Evolutionary conservation across 129 eudicot species (phyloP), one percentile per base, ranked within the genome.

Genomic region (Calendula officinalis): DNA sequence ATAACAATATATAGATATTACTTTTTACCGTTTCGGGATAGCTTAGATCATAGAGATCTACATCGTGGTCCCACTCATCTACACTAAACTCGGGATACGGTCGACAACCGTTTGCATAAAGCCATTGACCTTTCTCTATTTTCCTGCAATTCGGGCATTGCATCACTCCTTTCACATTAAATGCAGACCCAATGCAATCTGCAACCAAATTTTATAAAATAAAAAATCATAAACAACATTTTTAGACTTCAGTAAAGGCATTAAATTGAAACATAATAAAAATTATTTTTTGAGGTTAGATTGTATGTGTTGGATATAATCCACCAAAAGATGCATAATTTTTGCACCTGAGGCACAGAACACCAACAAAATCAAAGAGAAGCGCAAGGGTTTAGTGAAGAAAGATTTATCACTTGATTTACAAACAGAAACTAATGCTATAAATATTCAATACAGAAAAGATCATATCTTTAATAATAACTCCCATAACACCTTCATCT

Each of bases 131-230:
- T 76, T 90, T 90, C 78, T 90, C 97, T 69, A 86, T 72, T 70
- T 86, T 90, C 43, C 95, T 86, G 69, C 97, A 90, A 78, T 90
- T 90, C 51, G 97, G 97, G 58, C 97, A 90, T 70, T 90, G 95
- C 97, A 90, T 22, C 30, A 22, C 30, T 22, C 30, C 30, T 22
- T 22, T 22, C 30, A 22, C 30, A 22, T 22, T 22, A 55, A 90
- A 90, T 47, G 97, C 97, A 27, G 97, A 90, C 51, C 97, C 97
- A 66, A 90, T 90, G 81, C 97, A 90, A 75, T 90, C 97, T 90
- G 86, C 46, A 72, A 44, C 54, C 12, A 67, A 27, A 56, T 38
- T 12, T 38, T 22, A 35, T 5, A 67, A 72, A 56, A 2, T 40
- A 46, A 61, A 45, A 16, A n/a, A 8, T 22, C 30, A 22, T 22